Evolutionary conservation across 2,329 filamentous ascomycete species (phyloP), one percentile per base, ranked within the genome.

Genomic region (Colletotrichum gigasporum): DNA sequence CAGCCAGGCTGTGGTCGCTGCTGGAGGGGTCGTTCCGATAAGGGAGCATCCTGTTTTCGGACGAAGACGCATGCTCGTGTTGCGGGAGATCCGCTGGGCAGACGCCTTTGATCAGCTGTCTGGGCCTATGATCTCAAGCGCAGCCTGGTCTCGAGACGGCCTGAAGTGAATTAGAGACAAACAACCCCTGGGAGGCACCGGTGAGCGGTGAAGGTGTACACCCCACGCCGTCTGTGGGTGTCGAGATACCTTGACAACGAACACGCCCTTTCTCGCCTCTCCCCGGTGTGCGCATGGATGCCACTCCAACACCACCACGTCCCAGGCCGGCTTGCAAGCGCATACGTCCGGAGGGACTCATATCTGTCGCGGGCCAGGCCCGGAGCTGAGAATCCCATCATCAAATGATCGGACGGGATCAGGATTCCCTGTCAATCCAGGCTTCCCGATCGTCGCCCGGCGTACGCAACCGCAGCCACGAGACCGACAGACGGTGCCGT

Each of bases 381-480:
- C 34, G 24, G 12, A 34, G 14, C 24, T 41, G 35, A 18, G 45
- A 14, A 24, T n/a, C 11, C 26, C 55, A 64, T 64, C 62, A 35
- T 62, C 62, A 64, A 61, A 64, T 61, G 16, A 64, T 61, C 62
- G 62, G 62, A 14, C 34, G 34, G 26, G 32, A 54, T 61, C 35
- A 42, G 34, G 22, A 28, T 54, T 42, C 24, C 39, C 39, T 48
- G 47, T 32, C 41, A 44, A n/a, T 50, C 61, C 48, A 55, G 62
- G 22, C 48, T 61, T 26, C 20, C 11, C 20, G 56, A 61, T 64
- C 62, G 62, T 42, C 56, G 35, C 22, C 34, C 28, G 32, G 28
- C 28, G 48, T 55, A 64, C 56, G 61, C 61, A 61, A 50, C 35
- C 42, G 48, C 48, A 44, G 24, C 48, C 61, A 64, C 62, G 48